Evolutionary conservation across 148 eudicot species (phyloP), one percentile per base, ranked within the genome.

Genomic region (Heliamphora exappendiculata): DNA sequence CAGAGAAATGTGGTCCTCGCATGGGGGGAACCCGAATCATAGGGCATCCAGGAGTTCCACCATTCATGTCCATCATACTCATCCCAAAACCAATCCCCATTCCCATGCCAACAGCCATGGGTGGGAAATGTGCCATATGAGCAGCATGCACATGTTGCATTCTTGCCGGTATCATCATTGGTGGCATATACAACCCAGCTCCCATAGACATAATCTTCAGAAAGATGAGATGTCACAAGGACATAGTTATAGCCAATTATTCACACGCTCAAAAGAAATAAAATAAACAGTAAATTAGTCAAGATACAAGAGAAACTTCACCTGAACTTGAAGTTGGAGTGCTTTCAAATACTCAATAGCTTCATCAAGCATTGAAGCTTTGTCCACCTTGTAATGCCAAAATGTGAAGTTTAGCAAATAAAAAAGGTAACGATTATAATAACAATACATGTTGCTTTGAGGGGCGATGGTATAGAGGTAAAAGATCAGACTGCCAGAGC

Each of bases 351-450:
- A 95, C 74, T 92, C 94, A 78, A 91, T 93, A 67, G 97, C 99
- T 84, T 93, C 99, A 69, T 93, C 99, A 58, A 95, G 96, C 97
- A 95, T 89, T 73, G 98, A 92, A 69, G 97, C 98, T 88, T 92
- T 95, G 81, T 92, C 98, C 62, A 84, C 97, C 98, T 94, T 74
- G 34, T 63, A 41, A 50, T 67, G 53, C 3, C 65, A 51, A 47
- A 45, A 51, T 13, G 9, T 31, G 51, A 22, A 72, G 31, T 63
- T 84, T 22, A 79, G 79, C 41, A 67, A 53, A 2, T 3, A 19
- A 34, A 50, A 64, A 75, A 64, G 60, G 28, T 64, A n/a, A 49
- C 39, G 11, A 53, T 57, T 37, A 33, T 14, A 33, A 51, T 20
- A 20, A 13, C 29, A 47, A 14, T 54, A 55, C 55, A 60, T 65